phyloP scores from a whole-genome alignment of 257 asterid genomes.

The Nicotiana undulata region DNA sequence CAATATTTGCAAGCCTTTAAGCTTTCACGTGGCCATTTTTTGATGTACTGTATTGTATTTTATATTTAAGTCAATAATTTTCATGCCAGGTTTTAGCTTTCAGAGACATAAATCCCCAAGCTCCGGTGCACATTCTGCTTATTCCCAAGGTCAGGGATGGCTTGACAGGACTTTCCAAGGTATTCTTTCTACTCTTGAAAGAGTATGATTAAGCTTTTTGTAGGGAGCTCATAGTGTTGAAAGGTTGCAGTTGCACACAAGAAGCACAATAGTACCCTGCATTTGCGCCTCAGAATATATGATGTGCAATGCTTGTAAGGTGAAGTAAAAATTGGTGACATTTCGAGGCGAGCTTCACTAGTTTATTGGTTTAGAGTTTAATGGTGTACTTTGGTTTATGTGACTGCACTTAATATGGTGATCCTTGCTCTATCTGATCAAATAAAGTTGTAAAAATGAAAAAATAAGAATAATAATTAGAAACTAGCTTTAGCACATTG shows the following conservation, averaged over 20 bases:
- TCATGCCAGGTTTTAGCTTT: conserved; percentile 79
- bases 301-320: not conserved
- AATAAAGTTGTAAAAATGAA: not conserved
- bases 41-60: not conserved
- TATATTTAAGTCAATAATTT: not conserved
- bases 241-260: not conserved
- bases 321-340: not conserved
- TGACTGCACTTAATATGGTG: not conserved
- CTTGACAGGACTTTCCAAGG: conserved; percentile 68
- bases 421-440: not conserved
- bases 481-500: not conserved
- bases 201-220: not conserved
- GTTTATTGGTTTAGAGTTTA: not conserved
- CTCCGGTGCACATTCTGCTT: conserved; percentile 72
- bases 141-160: conserved; percentile 85
- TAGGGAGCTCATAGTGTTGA: not conserved
- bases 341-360: not conserved
- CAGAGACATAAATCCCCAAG: conserved; percentile 81
- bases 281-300: not conserved
- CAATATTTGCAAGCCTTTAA: not conserved
- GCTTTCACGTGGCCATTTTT: not conserved
- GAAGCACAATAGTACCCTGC: not conserved
- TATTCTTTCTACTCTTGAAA: conserved; percentile 11
- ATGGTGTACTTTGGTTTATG: not conserved
- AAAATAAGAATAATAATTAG: not conserved